These are phyloP conservation scores for Suillus occidentalis DNA, from an alignment of 768 basidiomycete genomes.

Conservation along the genomic window DNA sequence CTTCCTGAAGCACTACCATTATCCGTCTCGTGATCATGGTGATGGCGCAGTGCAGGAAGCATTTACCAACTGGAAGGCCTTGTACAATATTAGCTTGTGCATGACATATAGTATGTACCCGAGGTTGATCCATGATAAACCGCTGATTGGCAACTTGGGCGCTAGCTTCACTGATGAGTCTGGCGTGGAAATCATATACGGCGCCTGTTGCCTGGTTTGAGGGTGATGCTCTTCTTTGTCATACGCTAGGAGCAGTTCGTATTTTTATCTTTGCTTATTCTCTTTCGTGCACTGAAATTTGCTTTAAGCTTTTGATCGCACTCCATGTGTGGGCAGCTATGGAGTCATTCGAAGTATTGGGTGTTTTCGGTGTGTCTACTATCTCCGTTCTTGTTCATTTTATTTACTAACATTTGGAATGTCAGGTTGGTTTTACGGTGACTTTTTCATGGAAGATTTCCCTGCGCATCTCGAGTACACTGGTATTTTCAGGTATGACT, in stretches of 20 bases:
- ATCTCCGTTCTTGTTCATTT: neutral
- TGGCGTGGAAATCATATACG: slow-evolving; percentile 90
- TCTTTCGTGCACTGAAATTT: slow-evolving; percentile 9
- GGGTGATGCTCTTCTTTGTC: slow-evolving; percentile 82
- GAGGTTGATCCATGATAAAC: neutral
- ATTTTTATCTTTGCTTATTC: slow-evolving; percentile 11
- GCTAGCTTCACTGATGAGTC: slow-evolving; percentile 77
- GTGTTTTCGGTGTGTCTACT: slow-evolving; percentile 72
- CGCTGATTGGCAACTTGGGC: neutral
- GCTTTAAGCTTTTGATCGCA: slow-evolving; percentile 68
- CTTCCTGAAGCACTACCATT: slow-evolving; percentile 93
- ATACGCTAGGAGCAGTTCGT: slow-evolving; percentile 84
- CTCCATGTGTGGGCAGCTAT: slow-evolving; percentile 90
- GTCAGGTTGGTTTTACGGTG: slow-evolving; percentile 96
- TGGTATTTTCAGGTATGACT: slow-evolving; percentile 85
- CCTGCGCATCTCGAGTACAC: slow-evolving; percentile 90
- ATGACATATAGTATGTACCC: slow-evolving; percentile 86
- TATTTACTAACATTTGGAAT: neutral
- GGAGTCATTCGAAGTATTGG: slow-evolving; percentile 91
- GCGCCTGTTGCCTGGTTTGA: slow-evolving; percentile 84
- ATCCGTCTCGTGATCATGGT: slow-evolving; percentile 65
- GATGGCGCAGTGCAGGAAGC: slow-evolving; percentile 88
- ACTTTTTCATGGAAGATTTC: slow-evolving; percentile 95
- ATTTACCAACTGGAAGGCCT: slow-evolving; percentile 91
- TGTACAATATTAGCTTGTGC: slow-evolving; percentile 89